These are phyloP conservation scores for Boletus vinaceobasis DNA, from an alignment of 768 basidiomycete species.

Conservation along the genomic window DNA sequence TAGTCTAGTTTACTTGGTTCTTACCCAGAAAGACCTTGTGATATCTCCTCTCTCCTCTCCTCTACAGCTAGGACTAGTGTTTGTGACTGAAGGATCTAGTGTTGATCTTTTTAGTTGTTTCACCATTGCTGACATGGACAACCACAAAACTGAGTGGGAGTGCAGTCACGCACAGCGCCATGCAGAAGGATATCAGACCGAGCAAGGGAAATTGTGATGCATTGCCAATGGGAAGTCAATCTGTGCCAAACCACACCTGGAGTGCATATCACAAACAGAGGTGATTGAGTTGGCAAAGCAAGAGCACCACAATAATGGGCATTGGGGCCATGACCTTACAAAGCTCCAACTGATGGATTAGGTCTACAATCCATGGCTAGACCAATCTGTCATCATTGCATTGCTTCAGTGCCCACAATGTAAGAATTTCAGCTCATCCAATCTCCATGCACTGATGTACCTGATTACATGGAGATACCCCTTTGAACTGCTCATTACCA, in stretches of 20 bases:
- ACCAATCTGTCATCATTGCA: slow-evolving; percentile 8
- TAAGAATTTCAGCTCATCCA: slow-evolving; percentile 18
- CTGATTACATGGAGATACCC: slow-evolving; percentile 37
- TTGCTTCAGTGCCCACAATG: slow-evolving; percentile 23
- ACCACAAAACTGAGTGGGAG: too few relatives aligned
- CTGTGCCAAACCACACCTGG: slow-evolving; percentile 1
- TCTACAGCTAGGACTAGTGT: too few relatives aligned
- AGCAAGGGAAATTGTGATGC: slow-evolving; percentile 24
- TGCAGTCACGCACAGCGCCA: too few relatives aligned
- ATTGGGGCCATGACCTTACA: slow-evolving; percentile 2
- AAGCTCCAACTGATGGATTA: neutral
- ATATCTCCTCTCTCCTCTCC: too few relatives aligned
- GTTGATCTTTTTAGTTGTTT: too few relatives aligned
- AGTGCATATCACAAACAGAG: slow-evolving; percentile 10
- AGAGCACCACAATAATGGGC: slow-evolving; percentile 1
- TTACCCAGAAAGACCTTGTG: too few relatives aligned
- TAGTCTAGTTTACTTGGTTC: too few relatives aligned
- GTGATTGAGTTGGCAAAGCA: neutral
- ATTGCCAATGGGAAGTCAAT: neutral
- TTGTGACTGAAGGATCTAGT: too few relatives aligned
- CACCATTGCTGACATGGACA: too few relatives aligned
- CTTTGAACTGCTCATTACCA: slow-evolving; percentile 27
- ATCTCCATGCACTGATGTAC: slow-evolving; percentile 30
- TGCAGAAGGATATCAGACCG: neutral
- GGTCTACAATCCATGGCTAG: neutral